Evolutionary conservation across 441 rosid species (phyloP), one percentile per base, ranked within the genome.

Genomic region (Pelargonium citronellum): DNA sequence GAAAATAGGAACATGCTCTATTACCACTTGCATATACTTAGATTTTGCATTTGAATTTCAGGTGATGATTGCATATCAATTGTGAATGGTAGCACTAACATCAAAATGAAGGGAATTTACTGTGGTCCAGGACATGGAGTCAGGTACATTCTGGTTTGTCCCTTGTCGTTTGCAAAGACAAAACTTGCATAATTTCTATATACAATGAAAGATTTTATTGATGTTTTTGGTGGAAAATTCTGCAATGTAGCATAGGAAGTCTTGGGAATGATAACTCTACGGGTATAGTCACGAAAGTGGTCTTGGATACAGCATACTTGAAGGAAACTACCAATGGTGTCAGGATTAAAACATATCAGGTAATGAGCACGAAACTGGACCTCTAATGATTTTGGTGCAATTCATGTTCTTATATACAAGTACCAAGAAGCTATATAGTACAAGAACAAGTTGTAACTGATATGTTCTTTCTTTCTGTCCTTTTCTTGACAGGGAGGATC

Each of bases 311-410:
- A 67, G 97, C 97, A 43, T 77, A 83, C 61, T 77, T 94, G 69
- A 82, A 77, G 66, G 91, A 91, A 73, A 86, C 99, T 63, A 83
- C 89, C 49, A 94, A 90, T 69, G 99, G 99, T 66, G 84, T 94
- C 71, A 87, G 99, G 82, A 94, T 94, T 72, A 94, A 94, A 76
- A 91, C 99, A 64, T 95, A 95, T 96, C 99, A 95, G 99, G 99
- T 92, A 83, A 78, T 4, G 13, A 30, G 37, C 3, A 30, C 37
- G 2, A 24, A 24, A 24, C 30, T 2, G 30, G 30, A 24, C 30
- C 30, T 1, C 30, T 1, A 30, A 30, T 30, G 37, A 30, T 30
- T 2, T 3, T 24, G 27, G 27, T 24, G 27, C 27, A 24, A 24
- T 24, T 24, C 27, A 24, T 24, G 27, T 24, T 24, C 27, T n/a